These are phyloP conservation scores for Rubia tinctorum DNA, from an alignment of 305 asterid genomes.

Conservation along the genomic window DNA sequence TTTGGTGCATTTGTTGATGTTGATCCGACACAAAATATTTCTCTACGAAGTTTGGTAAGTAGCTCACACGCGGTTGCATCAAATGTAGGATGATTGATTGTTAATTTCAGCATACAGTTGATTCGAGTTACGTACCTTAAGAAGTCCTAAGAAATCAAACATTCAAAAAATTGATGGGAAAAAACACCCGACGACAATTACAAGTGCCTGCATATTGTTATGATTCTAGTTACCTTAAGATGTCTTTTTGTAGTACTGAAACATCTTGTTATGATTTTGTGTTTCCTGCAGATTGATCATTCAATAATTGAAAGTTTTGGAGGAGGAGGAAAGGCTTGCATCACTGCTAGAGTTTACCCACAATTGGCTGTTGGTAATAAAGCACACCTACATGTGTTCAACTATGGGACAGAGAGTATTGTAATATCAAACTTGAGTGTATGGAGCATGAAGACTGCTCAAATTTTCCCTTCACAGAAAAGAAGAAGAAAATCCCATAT, in stretches of 20 bases:
- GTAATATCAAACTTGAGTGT: conserved; percentile 36
- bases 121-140: not conserved
- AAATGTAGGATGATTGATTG: not conserved
- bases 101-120: not conserved
- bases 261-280: conserved; percentile 65
- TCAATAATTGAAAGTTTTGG: not conserved
- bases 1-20: conserved; percentile 56
- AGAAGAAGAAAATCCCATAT: conserved; percentile 23
- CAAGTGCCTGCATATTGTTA: conserved; percentile 35
- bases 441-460: conserved; percentile 48
- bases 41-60: conserved; percentile 54
- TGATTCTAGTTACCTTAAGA: not conserved
- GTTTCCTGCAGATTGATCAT: conserved; percentile 46
- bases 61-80: not conserved
- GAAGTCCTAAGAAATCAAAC: not conserved
- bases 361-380: conserved; percentile 36
- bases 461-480: conserved; percentile 15
- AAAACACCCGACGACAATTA: not conserved
- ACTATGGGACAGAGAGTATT: conserved; percentile 47
- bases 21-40: conserved; percentile 44
- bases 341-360: conserved; percentile 71
- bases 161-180: too few relatives aligned
- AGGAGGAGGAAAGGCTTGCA: conserved; percentile 12
- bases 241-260: conserved; percentile 15
- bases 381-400: conserved; percentile 50